These are phyloP conservation scores for Cutaneotrichosporon mucoides DNA, from an alignment of 1,284 basidiomycete species.

Conservation along the genomic window DNA sequence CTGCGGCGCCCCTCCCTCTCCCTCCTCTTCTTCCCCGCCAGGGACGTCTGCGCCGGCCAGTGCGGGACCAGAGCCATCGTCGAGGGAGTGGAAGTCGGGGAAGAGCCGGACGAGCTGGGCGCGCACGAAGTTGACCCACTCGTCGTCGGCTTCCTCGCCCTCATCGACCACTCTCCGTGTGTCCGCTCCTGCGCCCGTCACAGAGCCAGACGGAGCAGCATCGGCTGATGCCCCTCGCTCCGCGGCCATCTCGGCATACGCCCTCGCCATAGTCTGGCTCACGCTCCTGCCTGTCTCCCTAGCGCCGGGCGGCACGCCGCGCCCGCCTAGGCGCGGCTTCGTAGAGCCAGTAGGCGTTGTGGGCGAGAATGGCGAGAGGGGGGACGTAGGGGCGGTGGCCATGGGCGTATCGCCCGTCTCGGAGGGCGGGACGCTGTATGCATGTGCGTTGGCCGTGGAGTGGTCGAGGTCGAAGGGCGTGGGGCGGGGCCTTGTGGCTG, in stretches of 20 bases:
- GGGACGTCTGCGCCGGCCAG: no score
- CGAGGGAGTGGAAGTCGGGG: conserved; percentile 30
- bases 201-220: no score
- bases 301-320: not conserved
- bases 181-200: not conserved
- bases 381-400: not conserved
- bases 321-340: not conserved
- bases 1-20: not conserved
- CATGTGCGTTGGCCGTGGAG: no score
- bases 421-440: not conserved
- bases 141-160: conserved; percentile 23
- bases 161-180: not conserved
- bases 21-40: not conserved
- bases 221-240: not conserved
- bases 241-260: not conserved
- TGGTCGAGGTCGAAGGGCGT: no score
- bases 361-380: not conserved
- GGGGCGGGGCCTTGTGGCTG: no score
- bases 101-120: conserved; percentile 36
- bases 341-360: no score
- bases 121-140: conserved; percentile 37
- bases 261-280: conserved; percentile 1
- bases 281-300: not conserved
- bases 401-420: not conserved
- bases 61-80: not conserved